phyloP scores from a whole-genome alignment of 441 rosid species.

The Euphorbia celastroides region DNA sequence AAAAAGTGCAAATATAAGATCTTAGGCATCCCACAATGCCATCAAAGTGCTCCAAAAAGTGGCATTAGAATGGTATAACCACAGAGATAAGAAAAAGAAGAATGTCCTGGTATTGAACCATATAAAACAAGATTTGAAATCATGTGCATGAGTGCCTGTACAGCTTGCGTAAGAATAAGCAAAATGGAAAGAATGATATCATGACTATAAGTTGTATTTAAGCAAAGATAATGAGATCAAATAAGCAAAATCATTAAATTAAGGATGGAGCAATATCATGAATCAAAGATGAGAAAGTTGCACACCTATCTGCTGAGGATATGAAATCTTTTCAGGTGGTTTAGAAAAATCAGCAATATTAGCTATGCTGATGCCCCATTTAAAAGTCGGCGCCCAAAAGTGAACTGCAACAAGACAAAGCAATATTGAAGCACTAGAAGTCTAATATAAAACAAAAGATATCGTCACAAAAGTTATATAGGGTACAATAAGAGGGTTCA shows the following conservation, averaged over 20 bases:
- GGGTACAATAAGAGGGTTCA: not conserved
- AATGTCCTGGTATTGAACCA: not conserved
- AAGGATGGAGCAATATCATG: too few relatives aligned
- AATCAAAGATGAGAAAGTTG: not conserved
- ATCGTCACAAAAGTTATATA: not conserved
- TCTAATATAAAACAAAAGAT: not conserved
- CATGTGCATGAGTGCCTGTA: not conserved
- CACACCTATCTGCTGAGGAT: constrained; percentile 86
- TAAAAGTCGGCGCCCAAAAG: constrained; percentile 96
- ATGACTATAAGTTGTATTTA: not conserved
- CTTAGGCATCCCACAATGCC: not conserved
- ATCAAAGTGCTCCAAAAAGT: not conserved
- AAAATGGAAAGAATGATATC: not conserved
- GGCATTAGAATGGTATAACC: not conserved
- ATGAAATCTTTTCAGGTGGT: constrained; percentile 82
- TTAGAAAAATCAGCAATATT: constrained; percentile 80
- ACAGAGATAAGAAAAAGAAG: not conserved
- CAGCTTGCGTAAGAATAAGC: not conserved
- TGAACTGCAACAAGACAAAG: constrained; percentile 46
- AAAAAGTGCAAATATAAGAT: constrained; percentile 17
- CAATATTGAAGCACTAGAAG: not conserved
- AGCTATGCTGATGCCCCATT: constrained; percentile 95
- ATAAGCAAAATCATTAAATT: not conserved
- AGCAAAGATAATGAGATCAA: not conserved
- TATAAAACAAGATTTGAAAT: not conserved